phyloP scores from a whole-genome alignment of 495 filamentous ascomycete genomes.

The Sporormia fimetaria region DNA sequence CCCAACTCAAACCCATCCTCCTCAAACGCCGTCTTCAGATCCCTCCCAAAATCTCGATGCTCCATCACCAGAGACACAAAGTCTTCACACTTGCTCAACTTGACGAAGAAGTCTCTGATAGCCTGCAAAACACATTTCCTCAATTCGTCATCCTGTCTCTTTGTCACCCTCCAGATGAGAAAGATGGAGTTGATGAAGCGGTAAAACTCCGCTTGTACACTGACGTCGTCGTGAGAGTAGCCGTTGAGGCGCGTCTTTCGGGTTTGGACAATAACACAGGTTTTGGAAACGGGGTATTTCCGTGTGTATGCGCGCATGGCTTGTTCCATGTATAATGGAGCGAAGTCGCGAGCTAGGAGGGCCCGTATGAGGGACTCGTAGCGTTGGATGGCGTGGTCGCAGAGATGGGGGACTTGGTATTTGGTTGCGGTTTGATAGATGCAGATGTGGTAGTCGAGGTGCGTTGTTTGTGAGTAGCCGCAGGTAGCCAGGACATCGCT shows the following conservation, averaged over 20 bases:
- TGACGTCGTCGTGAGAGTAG: background rate
- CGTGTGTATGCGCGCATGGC: too few relatives aligned
- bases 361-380: too few relatives aligned
- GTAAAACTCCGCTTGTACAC: background rate
- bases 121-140: background rate
- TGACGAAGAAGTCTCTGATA: background rate
- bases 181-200: background rate
- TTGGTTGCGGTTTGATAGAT: background rate
- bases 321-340: too few relatives aligned
- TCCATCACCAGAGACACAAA: constrained; percentile 1
- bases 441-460: background rate
- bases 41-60: background rate
- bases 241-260: background rate
- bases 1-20: constrained; percentile 3
- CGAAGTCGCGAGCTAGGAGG: too few relatives aligned
- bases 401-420: background rate
- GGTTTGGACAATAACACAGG: too few relatives aligned
- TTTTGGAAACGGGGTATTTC: too few relatives aligned
- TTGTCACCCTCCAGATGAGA: background rate
- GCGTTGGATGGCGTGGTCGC: too few relatives aligned
- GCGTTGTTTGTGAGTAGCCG: background rate
- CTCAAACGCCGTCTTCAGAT: background rate
- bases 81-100: background rate
- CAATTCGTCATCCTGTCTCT: background rate
- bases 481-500: background rate